Evolutionary conservation across 1,284 basidiomycete species (phyloP).

Genomic region (Apiotrichum brassicae): DNA sequence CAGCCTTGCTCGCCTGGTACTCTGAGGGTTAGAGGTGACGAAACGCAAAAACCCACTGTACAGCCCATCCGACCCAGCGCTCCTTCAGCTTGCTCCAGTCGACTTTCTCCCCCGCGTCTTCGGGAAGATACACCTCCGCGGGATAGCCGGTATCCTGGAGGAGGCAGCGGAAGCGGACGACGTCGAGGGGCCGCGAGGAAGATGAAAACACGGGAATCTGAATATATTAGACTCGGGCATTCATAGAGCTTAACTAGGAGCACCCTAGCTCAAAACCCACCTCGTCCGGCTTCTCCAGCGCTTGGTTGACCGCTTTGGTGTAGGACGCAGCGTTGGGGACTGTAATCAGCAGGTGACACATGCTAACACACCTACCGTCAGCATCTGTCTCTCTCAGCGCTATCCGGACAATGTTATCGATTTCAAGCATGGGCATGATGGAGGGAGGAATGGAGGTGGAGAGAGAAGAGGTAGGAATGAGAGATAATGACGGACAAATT

Average conservation of each 20-base stretch:
- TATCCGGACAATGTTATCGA: slow-evolving; percentile 31
- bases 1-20: slow-evolving; percentile 39
- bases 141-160: slow-evolving; percentile 47
- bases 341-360: neutral
- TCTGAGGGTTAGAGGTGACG: slow-evolving; percentile 14
- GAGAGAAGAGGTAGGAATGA: neutral
- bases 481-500: no score
- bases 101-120: slow-evolving; percentile 3
- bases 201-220: slow-evolving; percentile 29
- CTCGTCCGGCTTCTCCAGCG: slow-evolving; percentile 9
- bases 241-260: neutral
- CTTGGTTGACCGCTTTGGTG: slow-evolving; percentile 6
- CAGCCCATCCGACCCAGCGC: slow-evolving; percentile 46
- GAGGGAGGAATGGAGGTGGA: neutral
- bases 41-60: slow-evolving; percentile 31
- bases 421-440: slow-evolving; percentile 17
- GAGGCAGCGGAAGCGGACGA: slow-evolving; percentile 42
- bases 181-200: slow-evolving; percentile 23
- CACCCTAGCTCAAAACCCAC: slow-evolving; percentile 6
- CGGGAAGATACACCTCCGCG: slow-evolving; percentile 43
- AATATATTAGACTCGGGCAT: neutral
- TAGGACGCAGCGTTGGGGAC: slow-evolving; percentile 7
- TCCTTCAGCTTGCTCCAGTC: slow-evolving; percentile 40
- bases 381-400: slow-evolving; percentile 35
- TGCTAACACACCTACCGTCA: neutral